Conservation (phyloP, 495 filamentous ascomycete species). For the Physcia stellaris region DNA sequence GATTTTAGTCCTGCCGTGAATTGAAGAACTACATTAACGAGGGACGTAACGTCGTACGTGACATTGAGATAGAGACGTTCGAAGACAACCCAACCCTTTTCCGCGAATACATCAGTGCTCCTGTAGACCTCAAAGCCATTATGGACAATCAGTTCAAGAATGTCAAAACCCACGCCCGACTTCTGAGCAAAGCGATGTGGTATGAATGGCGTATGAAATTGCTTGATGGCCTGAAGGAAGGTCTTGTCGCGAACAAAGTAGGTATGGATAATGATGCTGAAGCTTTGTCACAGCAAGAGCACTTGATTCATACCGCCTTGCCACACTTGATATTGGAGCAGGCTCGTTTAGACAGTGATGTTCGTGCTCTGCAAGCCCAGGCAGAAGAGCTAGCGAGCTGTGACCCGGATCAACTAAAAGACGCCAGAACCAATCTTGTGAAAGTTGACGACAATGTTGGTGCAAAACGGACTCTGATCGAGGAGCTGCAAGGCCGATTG, state of each 20-base stretch:
- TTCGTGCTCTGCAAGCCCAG: conserved; percentile 49
- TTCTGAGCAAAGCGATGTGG: conserved; percentile 89
- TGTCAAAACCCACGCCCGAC: conserved; percentile 78
- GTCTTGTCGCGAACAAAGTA: conserved; percentile 55
- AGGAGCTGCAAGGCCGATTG: conserved; percentile 47
- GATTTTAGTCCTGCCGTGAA: conserved; percentile 67
- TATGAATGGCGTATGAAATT: conserved; percentile 95
- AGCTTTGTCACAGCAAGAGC: conserved; percentile 51
- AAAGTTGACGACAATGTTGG: conserved; percentile 52
- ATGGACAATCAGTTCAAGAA: conserved; percentile 98
- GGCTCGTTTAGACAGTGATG: conserved; percentile 44
- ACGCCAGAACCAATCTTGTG: conserved; percentile 48
- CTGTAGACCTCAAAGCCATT: conserved; percentile 63
- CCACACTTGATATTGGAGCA: conserved; percentile 46
- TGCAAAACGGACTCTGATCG: conserved; percentile 50
- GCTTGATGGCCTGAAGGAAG: conserved; percentile 68
- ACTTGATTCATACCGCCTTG: conserved; percentile 46
- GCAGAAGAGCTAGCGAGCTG: conserved; percentile 65
- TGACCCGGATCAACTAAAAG: conserved; percentile 63
- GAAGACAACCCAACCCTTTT: conserved; percentile 85
- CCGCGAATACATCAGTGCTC: conserved; percentile 77
- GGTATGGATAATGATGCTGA: conserved; percentile 66
- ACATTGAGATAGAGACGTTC: conserved; percentile 76
- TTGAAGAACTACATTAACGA: conserved; percentile 90
- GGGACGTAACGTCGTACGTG: conserved; percentile 70